Evolutionary conservation across 2,329 filamentous ascomycete genomes (phyloP).

Genomic region (Aspergillus arachidicola): DNA sequence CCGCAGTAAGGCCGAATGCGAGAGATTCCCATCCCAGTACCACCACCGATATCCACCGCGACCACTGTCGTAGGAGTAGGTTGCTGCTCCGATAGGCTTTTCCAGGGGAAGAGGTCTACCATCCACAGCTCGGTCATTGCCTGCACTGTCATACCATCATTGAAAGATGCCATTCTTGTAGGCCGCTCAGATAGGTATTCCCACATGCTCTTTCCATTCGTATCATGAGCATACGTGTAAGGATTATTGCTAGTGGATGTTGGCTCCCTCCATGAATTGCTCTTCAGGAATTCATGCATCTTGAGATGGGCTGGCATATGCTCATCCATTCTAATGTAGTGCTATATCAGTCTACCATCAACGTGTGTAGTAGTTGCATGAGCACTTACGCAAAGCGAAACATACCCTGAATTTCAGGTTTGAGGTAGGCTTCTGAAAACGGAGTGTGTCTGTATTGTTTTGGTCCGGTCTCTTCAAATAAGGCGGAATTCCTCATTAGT

Average conservation of each 20-base stretch:
- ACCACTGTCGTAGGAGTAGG: background rate
- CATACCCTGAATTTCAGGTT: background rate
- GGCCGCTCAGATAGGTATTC: background rate
- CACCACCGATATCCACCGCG: background rate
- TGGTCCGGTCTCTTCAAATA: background rate
- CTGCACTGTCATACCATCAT: background rate
- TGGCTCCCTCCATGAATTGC: background rate
- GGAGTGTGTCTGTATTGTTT: background rate
- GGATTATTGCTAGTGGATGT: background rate
- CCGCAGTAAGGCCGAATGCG: background rate
- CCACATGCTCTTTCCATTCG: background rate
- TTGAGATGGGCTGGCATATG: background rate
- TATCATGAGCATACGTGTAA: background rate
- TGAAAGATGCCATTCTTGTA: background rate
- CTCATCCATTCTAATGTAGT: background rate
- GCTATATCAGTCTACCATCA: background rate
- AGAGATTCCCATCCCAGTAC: background rate
- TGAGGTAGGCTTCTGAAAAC: background rate
- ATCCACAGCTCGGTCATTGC: background rate
- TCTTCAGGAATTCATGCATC: background rate
- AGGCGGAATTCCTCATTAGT: background rate
- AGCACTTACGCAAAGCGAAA: background rate
- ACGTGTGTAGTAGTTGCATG: fast-evolving
- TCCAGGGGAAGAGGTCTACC: background rate
- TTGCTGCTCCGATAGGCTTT: background rate